These are phyloP conservation scores for Lentinula boryana DNA, from an alignment of 768 basidiomycete genomes.

Conservation along the genomic window DNA sequence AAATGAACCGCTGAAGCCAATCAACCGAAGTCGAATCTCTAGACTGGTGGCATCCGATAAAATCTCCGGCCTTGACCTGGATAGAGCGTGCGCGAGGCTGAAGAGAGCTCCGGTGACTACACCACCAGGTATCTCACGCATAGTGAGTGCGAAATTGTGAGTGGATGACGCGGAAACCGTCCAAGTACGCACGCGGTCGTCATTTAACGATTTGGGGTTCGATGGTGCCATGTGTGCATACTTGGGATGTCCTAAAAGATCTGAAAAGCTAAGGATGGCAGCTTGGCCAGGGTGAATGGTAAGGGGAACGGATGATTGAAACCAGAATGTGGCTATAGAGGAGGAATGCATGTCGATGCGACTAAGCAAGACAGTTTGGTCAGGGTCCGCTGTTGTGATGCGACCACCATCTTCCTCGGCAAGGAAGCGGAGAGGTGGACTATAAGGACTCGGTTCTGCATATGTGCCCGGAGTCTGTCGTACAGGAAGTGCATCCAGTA, in stretches of 20 bases:
- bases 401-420: conserved; percentile 36
- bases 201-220: conserved; percentile 41
- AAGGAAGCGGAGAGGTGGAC: conserved; percentile 49
- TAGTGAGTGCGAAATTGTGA: conserved; percentile 39
- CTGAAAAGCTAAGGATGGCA: conserved; percentile 46
- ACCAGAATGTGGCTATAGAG: conserved; percentile 52
- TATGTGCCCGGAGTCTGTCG: conserved; percentile 31
- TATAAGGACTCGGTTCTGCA: conserved; percentile 42
- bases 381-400: conserved; percentile 6
- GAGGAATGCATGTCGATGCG: conserved; percentile 36
- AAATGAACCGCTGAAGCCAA: conserved; percentile 52
- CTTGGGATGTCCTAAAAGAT: conserved; percentile 37
- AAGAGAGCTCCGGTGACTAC: conserved; percentile 54
- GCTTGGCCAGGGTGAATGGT: conserved; percentile 43
- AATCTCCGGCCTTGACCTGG: conserved; percentile 30
- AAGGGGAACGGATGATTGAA: conserved; percentile 28
- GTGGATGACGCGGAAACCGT: conserved; percentile 40
- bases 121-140: conserved; percentile 49
- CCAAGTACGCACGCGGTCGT: conserved; percentile 63
- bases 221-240: conserved; percentile 48
- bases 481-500: conserved; percentile 49
- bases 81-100: conserved; percentile 36
- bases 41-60: conserved; percentile 33
- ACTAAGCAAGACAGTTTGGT: conserved; percentile 27
- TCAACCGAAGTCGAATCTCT: conserved; percentile 35